These are phyloP conservation scores for Scenedesmus sp. DNA, from an alignment of 163 green algal species.

Conservation along the genomic window DNA sequence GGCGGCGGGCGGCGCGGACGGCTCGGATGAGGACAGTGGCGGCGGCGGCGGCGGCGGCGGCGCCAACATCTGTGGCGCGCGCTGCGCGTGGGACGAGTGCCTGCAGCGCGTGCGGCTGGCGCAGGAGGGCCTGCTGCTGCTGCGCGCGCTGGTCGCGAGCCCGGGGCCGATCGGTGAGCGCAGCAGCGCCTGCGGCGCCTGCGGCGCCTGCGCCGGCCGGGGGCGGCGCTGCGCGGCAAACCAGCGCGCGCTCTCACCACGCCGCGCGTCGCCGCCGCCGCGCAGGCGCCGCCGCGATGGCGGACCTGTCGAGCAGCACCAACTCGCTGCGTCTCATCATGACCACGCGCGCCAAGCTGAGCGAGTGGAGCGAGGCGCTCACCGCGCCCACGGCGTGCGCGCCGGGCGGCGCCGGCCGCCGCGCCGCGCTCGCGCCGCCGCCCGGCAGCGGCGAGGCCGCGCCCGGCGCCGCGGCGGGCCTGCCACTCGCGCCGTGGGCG, in stretches of 20 bases:
- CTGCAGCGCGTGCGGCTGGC: slow-evolving; percentile 26
- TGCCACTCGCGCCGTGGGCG: slow-evolving; percentile 20
- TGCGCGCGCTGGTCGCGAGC: slow-evolving; percentile 17
- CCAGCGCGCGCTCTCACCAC: background rate
- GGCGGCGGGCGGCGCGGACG: background rate
- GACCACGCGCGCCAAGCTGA: slow-evolving; percentile 11
- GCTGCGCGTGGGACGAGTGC: background rate
- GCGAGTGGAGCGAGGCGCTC: slow-evolving; percentile 12
- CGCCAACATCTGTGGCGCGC: background rate
- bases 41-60: background rate
- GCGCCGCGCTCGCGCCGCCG: background rate
- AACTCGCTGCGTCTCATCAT: background rate
- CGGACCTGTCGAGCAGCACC: slow-evolving; percentile 12
- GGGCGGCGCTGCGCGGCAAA: too few species aligned
- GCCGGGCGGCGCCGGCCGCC: background rate
- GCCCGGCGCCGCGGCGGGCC: background rate
- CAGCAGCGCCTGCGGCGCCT: background rate
- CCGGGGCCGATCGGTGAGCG: background rate
- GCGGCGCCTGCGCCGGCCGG: background rate
- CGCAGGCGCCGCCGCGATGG: slow-evolving; percentile 12
- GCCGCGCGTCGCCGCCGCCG: background rate
- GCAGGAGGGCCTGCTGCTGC: slow-evolving; percentile 41
- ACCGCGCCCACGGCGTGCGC: slow-evolving; percentile 10
- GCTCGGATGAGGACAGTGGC: background rate
- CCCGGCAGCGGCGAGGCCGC: background rate